phyloP scores from a whole-genome alignment of 2,329 filamentous ascomycete genomes.

The Fusarium incarnatum region DNA sequence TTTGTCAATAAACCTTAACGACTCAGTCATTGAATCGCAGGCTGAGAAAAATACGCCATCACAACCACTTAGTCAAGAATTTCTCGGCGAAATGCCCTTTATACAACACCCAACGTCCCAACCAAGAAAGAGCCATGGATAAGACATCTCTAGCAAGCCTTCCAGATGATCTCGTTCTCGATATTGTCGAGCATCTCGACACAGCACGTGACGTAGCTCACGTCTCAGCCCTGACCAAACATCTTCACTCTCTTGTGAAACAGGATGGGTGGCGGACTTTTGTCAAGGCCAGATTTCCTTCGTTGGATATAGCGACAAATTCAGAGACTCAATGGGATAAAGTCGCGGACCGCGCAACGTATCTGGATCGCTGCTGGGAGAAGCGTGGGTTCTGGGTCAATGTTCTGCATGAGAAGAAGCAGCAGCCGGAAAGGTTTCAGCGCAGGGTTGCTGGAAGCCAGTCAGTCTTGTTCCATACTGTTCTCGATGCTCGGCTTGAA shows the following conservation, averaged over 20 bases:
- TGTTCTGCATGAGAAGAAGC: slow-evolving; percentile 41
- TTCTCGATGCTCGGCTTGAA: slow-evolving; percentile 59
- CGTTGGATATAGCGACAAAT: slow-evolving; percentile 50
- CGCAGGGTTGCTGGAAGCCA: slow-evolving; percentile 44
- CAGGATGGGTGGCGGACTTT: slow-evolving; percentile 64
- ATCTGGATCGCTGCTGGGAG: slow-evolving; percentile 66
- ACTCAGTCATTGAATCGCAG: neutral
- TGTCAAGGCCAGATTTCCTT: slow-evolving; percentile 58
- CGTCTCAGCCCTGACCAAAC: slow-evolving; percentile 55
- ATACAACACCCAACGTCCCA: slow-evolving; percentile 13
- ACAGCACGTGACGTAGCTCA: slow-evolving; percentile 61
- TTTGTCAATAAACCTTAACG: neutral
- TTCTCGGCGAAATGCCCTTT: slow-evolving; percentile 22
- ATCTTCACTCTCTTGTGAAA: slow-evolving; percentile 54
- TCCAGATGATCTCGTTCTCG: slow-evolving; percentile 63
- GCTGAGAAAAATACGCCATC: slow-evolving; percentile 5
- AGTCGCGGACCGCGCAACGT: slow-evolving; percentile 61
- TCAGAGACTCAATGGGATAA: slow-evolving; percentile 50
- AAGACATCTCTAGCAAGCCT: slow-evolving; percentile 55
- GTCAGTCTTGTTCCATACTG: slow-evolving; percentile 58
- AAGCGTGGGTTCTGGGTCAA: slow-evolving; percentile 57
- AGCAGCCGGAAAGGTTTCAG: slow-evolving; percentile 25
- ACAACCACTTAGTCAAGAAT: neutral
- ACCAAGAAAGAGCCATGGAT: slow-evolving; percentile 39
- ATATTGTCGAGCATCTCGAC: slow-evolving; percentile 60